Conservation (phyloP, 768 basidiomycete genomes). For the Boletus edulis region DNA sequence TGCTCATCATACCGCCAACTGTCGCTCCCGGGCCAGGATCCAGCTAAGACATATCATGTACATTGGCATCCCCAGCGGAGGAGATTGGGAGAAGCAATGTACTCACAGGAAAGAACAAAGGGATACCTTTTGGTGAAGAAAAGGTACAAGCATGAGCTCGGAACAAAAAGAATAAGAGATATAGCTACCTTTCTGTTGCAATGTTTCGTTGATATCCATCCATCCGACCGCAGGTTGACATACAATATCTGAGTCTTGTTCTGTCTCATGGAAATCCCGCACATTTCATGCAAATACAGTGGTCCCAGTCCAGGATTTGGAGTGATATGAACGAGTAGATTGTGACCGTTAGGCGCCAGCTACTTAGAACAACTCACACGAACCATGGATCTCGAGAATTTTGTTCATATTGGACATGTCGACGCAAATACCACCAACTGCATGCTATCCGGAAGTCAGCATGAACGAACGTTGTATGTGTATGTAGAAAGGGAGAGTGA, state of each 20-base stretch:
- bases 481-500: neutral
- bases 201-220: conserved; percentile 67
- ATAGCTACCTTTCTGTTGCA: conserved; percentile 54
- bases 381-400: conserved; percentile 73
- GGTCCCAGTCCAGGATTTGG: neutral
- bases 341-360: neutral
- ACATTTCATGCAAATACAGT: neutral
- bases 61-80: neutral
- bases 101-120: conserved; percentile 79
- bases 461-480: neutral
- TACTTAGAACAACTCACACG: conserved; percentile 1
- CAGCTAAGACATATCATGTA: conserved; percentile 40
- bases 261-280: conserved; percentile 34
- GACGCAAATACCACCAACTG: conserved; percentile 68
- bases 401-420: conserved; percentile 79
- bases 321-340: neutral
- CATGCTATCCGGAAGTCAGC: conserved; percentile 14
- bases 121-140: conserved; percentile 48
- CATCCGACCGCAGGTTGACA: conserved; percentile 73
- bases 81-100: neutral
- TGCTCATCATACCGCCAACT: conserved; percentile 84
- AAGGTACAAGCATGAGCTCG: neutral
- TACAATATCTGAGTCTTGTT: conserved; percentile 67
- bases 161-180: neutral
- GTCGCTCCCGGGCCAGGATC: conserved; percentile 80